Evolutionary conservation across 2,329 filamentous ascomycete genomes (phyloP).

Genomic region (Paecilomyces niveus): DNA sequence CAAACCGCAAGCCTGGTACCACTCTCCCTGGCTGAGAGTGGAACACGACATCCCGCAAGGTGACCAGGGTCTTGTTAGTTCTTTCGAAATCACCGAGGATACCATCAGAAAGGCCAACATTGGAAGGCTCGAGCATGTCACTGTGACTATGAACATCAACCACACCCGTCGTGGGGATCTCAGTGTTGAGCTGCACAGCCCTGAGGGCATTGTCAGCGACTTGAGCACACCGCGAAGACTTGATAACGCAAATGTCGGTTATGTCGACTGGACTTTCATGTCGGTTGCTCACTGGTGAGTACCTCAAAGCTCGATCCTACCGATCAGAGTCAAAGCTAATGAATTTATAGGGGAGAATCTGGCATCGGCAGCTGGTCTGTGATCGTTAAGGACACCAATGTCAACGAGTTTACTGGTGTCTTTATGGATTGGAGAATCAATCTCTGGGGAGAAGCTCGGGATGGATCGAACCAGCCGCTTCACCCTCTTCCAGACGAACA

Average conservation of each 20-base stretch:
- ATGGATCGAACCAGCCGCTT: slow-evolving; percentile 62
- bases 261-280: slow-evolving; percentile 98
- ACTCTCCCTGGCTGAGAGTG: slow-evolving; percentile 89
- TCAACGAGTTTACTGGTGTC: slow-evolving; percentile 68
- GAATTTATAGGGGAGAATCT: slow-evolving; percentile 66
- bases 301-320: not conserved
- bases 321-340: slow-evolving; percentile 12
- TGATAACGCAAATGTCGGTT: slow-evolving; percentile 63
- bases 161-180: slow-evolving; percentile 84
- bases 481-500: slow-evolving; percentile 76
- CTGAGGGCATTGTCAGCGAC: slow-evolving; percentile 72
- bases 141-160: slow-evolving; percentile 92
- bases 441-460: slow-evolving; percentile 84
- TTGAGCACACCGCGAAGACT: slow-evolving; percentile 67
- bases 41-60: slow-evolving; percentile 81
- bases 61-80: slow-evolving; percentile 66
- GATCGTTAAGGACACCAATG: slow-evolving; percentile 73
- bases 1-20: slow-evolving; percentile 93
- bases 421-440: slow-evolving; percentile 92
- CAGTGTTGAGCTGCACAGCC: slow-evolving; percentile 85
- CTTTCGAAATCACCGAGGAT: slow-evolving; percentile 73
- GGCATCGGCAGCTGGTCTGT: slow-evolving; percentile 88
- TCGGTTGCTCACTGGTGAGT: slow-evolving; percentile 88
- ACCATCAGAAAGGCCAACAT: slow-evolving; percentile 79
- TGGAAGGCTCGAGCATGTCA: slow-evolving; percentile 85